phyloP scores from a whole-genome alignment of 495 filamentous ascomycete genomes.

The Lichenothelia convexa region DNA sequence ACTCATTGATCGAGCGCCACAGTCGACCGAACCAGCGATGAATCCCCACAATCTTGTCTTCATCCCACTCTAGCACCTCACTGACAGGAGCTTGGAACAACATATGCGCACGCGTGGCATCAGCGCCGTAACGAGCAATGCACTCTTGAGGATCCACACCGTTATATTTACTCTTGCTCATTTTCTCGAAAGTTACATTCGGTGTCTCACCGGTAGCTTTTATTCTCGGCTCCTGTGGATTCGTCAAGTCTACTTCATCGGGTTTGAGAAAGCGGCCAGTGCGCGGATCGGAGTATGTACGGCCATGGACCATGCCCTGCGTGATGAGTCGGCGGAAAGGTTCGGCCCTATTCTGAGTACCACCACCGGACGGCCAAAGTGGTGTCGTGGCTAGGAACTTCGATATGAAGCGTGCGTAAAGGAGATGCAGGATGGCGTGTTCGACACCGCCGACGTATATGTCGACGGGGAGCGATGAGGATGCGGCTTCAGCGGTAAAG shows the following conservation, averaged over 20 bases:
- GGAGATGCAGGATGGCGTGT: conserved; percentile 79
- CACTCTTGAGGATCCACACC: conserved; percentile 66
- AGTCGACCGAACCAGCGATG: conserved; percentile 59
- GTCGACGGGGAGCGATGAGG: conserved; percentile 49
- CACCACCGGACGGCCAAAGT: conserved; percentile 29
- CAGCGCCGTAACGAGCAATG: conserved; percentile 57
- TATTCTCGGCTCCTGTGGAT: conserved; percentile 33
- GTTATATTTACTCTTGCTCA: conserved; percentile 94
- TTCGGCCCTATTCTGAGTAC: conserved; percentile 28
- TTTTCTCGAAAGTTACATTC: conserved; percentile 61
- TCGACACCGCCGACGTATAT: conserved; percentile 77
- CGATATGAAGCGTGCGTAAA: conserved; percentile 80
- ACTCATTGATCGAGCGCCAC: conserved; percentile 23
- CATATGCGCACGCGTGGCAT: conserved; percentile 70
- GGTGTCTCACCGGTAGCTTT: conserved; percentile 37
- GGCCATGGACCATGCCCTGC: conserved; percentile 86
- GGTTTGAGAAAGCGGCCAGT: conserved; percentile 65
- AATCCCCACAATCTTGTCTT: conserved; percentile 61
- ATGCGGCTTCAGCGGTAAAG: conserved; percentile 38
- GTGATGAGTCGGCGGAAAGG: conserved; percentile 68
- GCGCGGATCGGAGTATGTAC: conserved; percentile 55
- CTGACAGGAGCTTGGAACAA: conserved; percentile 71
- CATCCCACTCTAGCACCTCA: conserved; percentile 78
- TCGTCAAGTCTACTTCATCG: conserved; percentile 49
- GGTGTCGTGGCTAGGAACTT: conserved; percentile 55